A percentile compares a stretch with the other conserved stretches of the same genome.
These are phyloP conservation scores for Apiotrichum mycotoxinovorans DNA, from an alignment of 1,284 basidiomycete genomes.

Conservation along the genomic window DNA sequence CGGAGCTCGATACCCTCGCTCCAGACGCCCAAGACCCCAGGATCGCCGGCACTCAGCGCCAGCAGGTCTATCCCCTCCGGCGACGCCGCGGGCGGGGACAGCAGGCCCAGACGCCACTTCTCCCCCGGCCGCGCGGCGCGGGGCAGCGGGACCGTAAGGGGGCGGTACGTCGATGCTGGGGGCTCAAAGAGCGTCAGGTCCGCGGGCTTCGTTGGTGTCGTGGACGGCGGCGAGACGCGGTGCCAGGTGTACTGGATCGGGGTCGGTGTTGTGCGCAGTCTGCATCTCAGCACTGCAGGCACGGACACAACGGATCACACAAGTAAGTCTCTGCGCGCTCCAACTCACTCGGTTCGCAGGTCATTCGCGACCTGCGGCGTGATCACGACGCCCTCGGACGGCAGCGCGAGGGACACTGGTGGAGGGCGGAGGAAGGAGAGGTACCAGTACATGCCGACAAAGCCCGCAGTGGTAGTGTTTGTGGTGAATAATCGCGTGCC, in stretches of 20 bases:
- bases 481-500: too few species aligned
- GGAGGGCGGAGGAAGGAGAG: conserved; percentile 50
- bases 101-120: conserved; percentile 63
- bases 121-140: conserved; percentile 56
- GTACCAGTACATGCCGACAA: conserved; percentile 50
- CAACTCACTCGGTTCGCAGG: conserved; percentile 49
- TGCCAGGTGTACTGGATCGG: conserved; percentile 44
- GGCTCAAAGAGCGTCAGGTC: conserved; percentile 68
- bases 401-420: conserved; percentile 29
- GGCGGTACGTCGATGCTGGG: conserved; percentile 65
- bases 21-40: conserved; percentile 41
- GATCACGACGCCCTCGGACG: conserved; percentile 32
- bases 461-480: too few species aligned
- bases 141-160: conserved; percentile 64
- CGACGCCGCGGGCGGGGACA: conserved; percentile 24
- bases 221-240: conserved; percentile 15
- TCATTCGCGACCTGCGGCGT: conserved; percentile 52
- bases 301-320: too few species aligned
- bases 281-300: conserved; percentile 13
- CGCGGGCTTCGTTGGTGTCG: conserved; percentile 24
- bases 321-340: too few species aligned
- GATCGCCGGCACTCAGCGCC: conserved; percentile 4
- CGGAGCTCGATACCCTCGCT: conserved; percentile 40
- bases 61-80: background rate
- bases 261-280: conserved; percentile 32